Conservation (phyloP, 768 basidiomycete species). For the Crucibulum laeve region DNA sequence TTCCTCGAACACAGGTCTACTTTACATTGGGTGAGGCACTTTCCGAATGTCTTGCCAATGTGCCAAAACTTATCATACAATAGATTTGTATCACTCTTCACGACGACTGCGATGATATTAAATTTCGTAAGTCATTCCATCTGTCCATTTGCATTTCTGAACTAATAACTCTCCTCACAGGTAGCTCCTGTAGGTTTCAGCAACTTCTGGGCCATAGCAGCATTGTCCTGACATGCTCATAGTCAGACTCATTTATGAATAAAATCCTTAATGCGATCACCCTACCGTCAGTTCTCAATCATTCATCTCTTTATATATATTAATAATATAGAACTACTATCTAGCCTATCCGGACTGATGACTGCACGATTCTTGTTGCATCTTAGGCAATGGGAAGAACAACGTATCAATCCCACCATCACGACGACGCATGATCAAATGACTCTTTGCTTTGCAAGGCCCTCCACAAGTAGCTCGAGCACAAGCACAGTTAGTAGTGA, state of each 20-base stretch:
- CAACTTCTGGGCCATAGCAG: neutral
- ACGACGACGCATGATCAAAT: no score
- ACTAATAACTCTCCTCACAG: neutral
- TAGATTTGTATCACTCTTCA: neutral
- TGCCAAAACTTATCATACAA: neutral
- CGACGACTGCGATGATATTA: neutral
- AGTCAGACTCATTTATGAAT: neutral
- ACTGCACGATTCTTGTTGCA: no score
- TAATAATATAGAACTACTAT: neutral
- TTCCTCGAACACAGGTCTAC: neutral
- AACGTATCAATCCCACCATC: no score
- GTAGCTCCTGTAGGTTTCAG: neutral
- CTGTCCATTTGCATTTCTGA: neutral
- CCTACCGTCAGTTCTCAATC: neutral
- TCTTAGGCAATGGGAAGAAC: no score
- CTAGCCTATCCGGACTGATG: conserved; percentile 15
- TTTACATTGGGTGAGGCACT: neutral
- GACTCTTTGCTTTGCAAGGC: no score
- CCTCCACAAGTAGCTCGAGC: no score
- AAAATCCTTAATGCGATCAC: neutral
- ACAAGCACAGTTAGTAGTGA: no score
- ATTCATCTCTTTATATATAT: neutral
- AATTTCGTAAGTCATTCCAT: neutral
- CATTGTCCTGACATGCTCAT: neutral
- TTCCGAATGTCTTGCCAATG: neutral